Evolutionary conservation across 305 asterid species (phyloP), one percentile per base, ranked within the genome.

Genomic region (Fraxinus floribunda): DNA sequence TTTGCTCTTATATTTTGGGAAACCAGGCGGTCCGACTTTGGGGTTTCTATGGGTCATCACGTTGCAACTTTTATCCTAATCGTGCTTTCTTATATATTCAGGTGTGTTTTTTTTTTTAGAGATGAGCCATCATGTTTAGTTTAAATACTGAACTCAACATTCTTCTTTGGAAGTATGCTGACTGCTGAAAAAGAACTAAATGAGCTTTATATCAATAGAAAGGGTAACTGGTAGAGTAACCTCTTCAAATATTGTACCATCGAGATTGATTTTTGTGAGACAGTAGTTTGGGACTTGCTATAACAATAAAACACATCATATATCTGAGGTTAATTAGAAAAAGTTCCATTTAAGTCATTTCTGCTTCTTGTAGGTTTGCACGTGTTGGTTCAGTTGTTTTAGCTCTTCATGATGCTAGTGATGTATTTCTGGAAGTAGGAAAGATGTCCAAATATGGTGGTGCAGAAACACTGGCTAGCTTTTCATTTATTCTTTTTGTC

Each of bases 391-490:
- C 99, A 7, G 81, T 95, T 71, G 90, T 94, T 83, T 89, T 95
- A 84, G 98, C 99, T 75, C 95, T 95, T 83, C 99, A 95, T 80
- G 99, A 95, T 90, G 99, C 94, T 44, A 92, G 94, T 9, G 99
- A 95, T 85, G 87, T 94, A 46, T 92, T 95, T 83, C 90, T 95
- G 71, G 99, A 94, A 90, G 85, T 93, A 3, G 99, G 97, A 44
- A 95, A 95, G 91, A 95, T 95, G 98, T 95, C 99, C 46, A 95
- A 94, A 86, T 95, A 95, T 90, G 88, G 98, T 70, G 97, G 98
- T 0, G 93, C 94, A 3, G 99, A 94, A 86, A 75, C 88, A 66
- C 46, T 95, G 81, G 98, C 99, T 36, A 92, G 97, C 90, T 87
- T 85, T 83, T 91, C 99, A 13, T 94, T 95, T 84, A 82, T 92